Base-by-base conservation (phyloP, 2,329 filamentous ascomycete species). In the Xylariaceae sp. region DNA sequence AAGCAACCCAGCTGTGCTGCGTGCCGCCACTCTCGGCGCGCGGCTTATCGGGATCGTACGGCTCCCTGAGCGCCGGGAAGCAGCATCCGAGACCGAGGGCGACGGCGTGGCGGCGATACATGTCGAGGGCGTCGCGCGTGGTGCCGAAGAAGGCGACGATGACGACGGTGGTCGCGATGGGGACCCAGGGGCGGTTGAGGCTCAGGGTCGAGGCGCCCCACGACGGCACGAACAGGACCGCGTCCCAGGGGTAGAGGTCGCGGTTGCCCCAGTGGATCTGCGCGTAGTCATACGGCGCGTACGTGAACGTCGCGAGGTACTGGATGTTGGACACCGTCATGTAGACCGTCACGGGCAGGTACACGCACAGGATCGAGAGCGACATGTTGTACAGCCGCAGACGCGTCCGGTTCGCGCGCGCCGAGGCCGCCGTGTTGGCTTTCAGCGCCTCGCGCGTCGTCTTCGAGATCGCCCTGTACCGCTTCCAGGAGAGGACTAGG, bases 351-450 rank as follows among this genome's bases (percentile, higher is more conserved):
- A 85, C 62, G 1, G 82, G 82, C 0, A 83, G 63, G 64, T 82
- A 84, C 2, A 81, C 75, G 2, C 79, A 61, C 1, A 85, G 66
- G 59, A 85, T 81, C 42, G 75, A 75, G 12, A 83, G 51, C 14
- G 79, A 76, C 78, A 85, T 82, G 59, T 81, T 72, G 69, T 84
- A 86, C 43, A 86, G 77, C 42, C 81, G 79, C 45, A 78, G 75
- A 43, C 76, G 76, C 7, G 81, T 77, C 1, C 81, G 77, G 44
- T 78, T 75, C 41, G 76, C 77, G 5, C 81, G 75, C 14, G 73
- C 61, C 3, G 70, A 70, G 7, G 76, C 76, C 4, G 71, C 59
- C 29, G 70, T 76, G 69, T 76, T 80, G 51, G 68, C 70, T 20
- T 66, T 66, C 19, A 83, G 65, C 2, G 75, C 74, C 0, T 72